Base-by-base conservation (phyloP, 495 filamentous ascomycete genomes). In the Penicillium desertorum region DNA sequence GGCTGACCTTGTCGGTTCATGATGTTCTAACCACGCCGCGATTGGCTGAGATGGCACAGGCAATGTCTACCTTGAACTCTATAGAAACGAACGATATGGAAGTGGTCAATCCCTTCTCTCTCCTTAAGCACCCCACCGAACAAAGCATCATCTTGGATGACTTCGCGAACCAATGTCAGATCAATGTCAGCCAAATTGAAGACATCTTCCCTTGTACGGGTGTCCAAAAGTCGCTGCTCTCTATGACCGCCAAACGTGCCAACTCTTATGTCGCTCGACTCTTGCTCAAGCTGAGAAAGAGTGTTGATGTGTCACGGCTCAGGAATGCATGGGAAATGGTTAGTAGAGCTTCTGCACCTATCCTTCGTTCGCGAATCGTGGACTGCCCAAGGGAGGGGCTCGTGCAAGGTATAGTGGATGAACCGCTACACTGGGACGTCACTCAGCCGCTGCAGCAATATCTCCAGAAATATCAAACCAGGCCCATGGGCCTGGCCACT, bases 181-280 rank as follows among this genome's bases (percentile, higher is more conserved):
- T 48, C 14, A 5, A 30, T 1, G 25, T 8, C 11, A 29, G 14
- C 2, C n/a, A 27, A 27, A 17, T 49, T n/a, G 27, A 49, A 36
- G 46, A 49, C 12, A 22, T 49, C 7, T 30, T 49, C n/a, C 46
- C 46, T 20, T 49, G 46, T 16, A 49, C 46, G 17, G 29, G 29
- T 8, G 29, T 49, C 4, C 46, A 49, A 36, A 32, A 49, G 19
- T 30, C 29, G 2, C 16, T 49, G 8, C 46, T 49, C 20, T 34
- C 46, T 19, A 32, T 49, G 29, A 49, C 46, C 1, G 46, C 46
- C 29, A 49, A 49, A 8, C 46, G 30, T 4, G n/a, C 27, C 27
- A 32, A 32, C 20, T 30, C 16, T 7, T 49, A 49, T 37, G 46
- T 49, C 8, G 16, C 17, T 17, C 45, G 25, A 10, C 30, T 34